These are phyloP conservation scores for Cladophialophora psammophila DNA, from an alignment of 2,329 filamentous ascomycete species.

Conservation along the genomic window DNA sequence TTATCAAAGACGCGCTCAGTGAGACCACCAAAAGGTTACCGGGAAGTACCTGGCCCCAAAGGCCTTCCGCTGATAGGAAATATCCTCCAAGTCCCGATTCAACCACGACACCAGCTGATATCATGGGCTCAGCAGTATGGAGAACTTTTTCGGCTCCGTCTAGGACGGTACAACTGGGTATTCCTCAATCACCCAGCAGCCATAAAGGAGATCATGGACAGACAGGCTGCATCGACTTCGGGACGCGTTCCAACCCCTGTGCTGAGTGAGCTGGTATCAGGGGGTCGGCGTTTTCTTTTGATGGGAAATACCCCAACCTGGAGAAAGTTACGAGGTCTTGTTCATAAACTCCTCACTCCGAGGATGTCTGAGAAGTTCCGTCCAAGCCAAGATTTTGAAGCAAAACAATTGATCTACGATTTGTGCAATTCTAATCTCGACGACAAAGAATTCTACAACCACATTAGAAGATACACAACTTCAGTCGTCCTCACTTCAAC, in stretches of 20 bases:
- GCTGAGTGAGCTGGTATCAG: constrained; percentile 50
- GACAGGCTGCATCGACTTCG: constrained; percentile 36
- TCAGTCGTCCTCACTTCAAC: constrained; percentile 30
- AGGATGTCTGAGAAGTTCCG: constrained; percentile 50
- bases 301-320: constrained; percentile 54
- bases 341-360: constrained; percentile 49
- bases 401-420: constrained; percentile 54
- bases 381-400: constrained; percentile 56
- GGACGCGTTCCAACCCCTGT: constrained; percentile 48
- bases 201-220: constrained; percentile 56
- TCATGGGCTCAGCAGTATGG: constrained; percentile 53
- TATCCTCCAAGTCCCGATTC: background rate
- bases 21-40: no score
- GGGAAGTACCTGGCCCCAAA: constrained; percentile 4
- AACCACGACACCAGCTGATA: constrained; percentile 1
- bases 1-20: no score
- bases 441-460: constrained; percentile 54
- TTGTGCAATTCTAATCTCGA: constrained; percentile 36
- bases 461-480: constrained; percentile 28
- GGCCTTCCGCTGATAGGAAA: constrained; percentile 11
- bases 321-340: constrained; percentile 51
- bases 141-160: constrained; percentile 53
- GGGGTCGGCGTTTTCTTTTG: constrained; percentile 51
- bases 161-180: constrained; percentile 58
- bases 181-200: constrained; percentile 54